These are phyloP conservation scores for Aspergillus neotritici DNA, from an alignment of 2,329 filamentous ascomycete genomes.

Conservation along the genomic window DNA sequence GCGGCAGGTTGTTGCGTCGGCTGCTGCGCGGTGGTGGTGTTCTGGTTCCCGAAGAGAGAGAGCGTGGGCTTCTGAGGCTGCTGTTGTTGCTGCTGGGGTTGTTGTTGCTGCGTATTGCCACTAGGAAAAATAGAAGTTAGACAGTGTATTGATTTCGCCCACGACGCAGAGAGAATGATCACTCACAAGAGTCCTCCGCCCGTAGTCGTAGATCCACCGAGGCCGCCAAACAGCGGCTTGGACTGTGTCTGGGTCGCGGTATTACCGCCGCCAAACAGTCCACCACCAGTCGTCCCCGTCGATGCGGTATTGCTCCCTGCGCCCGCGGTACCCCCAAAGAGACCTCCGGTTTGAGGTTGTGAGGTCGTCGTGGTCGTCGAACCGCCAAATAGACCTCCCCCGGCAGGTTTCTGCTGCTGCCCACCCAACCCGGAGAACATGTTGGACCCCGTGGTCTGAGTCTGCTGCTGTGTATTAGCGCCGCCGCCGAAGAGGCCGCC, in stretches of 20 bases:
- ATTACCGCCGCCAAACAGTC: conserved; percentile 28
- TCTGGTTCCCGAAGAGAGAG: conserved; percentile 35
- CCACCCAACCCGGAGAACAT: conserved; percentile 29
- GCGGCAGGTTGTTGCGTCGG: conserved; percentile 31
- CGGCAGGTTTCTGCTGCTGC: conserved; percentile 25
- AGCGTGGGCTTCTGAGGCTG: conserved; percentile 48
- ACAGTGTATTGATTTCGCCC: not conserved
- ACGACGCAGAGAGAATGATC: not conserved
- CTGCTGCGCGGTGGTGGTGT: conserved; percentile 23
- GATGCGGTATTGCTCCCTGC: conserved; percentile 19
- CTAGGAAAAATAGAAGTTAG: conserved; percentile 13
- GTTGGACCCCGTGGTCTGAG: conserved; percentile 25
- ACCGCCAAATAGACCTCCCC: conserved; percentile 27
- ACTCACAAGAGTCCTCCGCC: conserved; percentile 34
- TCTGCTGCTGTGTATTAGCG: conserved; percentile 23
- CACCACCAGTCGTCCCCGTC: conserved; percentile 21
- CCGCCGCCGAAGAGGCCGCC: conserved; percentile 28
- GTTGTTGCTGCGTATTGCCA: conserved; percentile 20
- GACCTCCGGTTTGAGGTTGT: conserved; percentile 22
- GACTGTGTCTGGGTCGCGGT: conserved; percentile 29
- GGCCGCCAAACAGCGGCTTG: conserved; percentile 31
- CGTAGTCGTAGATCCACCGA: conserved; percentile 24
- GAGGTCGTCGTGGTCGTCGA: conserved; percentile 25
- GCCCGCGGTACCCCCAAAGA: conserved; percentile 17
- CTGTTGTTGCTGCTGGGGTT: conserved; percentile 30